A percentile compares a stretch with the other conserved stretches of the same genome.
Evolutionary conservation across 2,329 filamentous ascomycete species (phyloP).

Genomic region (Xylariaceae sp.): DNA sequence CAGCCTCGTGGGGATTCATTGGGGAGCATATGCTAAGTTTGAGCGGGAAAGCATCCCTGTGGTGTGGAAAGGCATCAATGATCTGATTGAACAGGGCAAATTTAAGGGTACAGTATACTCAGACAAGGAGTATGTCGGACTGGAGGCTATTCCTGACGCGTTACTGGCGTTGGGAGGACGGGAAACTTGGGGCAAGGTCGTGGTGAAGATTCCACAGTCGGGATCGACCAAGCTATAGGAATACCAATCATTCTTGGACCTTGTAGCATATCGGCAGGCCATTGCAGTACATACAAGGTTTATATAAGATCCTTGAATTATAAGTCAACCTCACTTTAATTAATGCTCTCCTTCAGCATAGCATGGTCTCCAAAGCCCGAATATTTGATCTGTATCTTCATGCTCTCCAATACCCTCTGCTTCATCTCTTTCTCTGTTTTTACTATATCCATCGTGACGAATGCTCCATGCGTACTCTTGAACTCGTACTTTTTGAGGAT

Average conservation of each 20-base stretch:
- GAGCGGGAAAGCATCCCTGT: conserved; percentile 65
- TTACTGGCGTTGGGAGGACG: conserved; percentile 72
- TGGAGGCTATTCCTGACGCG: conserved; percentile 74
- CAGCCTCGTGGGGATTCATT: conserved; percentile 81
- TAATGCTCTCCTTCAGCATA: conserved; percentile 29
- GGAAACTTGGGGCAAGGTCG: conserved; percentile 94
- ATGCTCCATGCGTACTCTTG: conserved; percentile 62
- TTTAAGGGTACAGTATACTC: conserved; percentile 78
- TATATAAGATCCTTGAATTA: background rate
- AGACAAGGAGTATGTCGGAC: conserved; percentile 75
- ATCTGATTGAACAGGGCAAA: conserved; percentile 72
- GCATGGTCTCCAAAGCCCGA: conserved; percentile 43
- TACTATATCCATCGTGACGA: conserved; percentile 59
- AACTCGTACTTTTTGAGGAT: conserved; percentile 60
- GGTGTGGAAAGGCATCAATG: conserved; percentile 81
- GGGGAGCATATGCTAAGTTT: conserved; percentile 76
- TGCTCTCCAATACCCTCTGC: conserved; percentile 65
- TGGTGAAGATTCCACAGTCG: conserved; percentile 75
- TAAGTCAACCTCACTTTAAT: conserved; percentile 2
- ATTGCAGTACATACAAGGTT: no score
- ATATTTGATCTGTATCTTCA: conserved; percentile 63
- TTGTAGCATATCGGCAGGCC: no score
- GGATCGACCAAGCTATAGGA: conserved; percentile 51
- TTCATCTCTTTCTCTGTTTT: conserved; percentile 49
- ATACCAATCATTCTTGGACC: background rate